Base-by-base conservation (phyloP, 306 rosid species). In the Alnus rubra region DNA sequence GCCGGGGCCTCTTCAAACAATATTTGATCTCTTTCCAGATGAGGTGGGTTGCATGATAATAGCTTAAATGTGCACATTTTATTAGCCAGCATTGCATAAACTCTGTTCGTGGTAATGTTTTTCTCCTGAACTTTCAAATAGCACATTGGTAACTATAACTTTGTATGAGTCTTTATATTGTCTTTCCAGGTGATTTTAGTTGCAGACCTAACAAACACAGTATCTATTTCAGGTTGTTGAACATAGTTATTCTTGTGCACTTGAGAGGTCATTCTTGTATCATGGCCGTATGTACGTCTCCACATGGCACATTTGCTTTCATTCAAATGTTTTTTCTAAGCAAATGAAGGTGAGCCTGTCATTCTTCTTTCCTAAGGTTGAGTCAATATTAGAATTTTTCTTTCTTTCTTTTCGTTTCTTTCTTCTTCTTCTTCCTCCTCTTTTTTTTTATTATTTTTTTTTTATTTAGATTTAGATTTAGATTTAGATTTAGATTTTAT, bases 271-370 rank as follows among this genome's bases (percentile, higher is more conserved):
- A 79, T 95, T 95, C 89, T 88, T 95, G 86, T 95, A 95, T 83
- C 99, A 95, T 79, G 99, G 99, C 63, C 98, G 98, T 71, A 95
- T 95, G 97, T 95, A 90, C 85, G 92, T 91, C 75, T 95, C 98
- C 7, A 78, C 96, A 5, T 93, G 98, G 98, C 97, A 89, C 84
- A 93, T 95, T 79, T 95, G 99, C 88, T 95, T 95, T 85, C 99
- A 95, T 77, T 95, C 99, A 74, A 95, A 95, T 79, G 94, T 95
- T 80, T 95, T 95, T 78, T 93, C 98, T 10, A 95, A 95, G 89
- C 99, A 95, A 90, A 95, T 95, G 92, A 95, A 95, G 99, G 99
- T 93, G 62, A 87, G 90, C 33, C 30, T 76, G 45, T 69, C 55
- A 50, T 75, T 70, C 35, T 76, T 50, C 37, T 82, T 62, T 71